Conservation (phyloP, 768 basidiomycete species). For the Paxillus rubicundulus region DNA sequence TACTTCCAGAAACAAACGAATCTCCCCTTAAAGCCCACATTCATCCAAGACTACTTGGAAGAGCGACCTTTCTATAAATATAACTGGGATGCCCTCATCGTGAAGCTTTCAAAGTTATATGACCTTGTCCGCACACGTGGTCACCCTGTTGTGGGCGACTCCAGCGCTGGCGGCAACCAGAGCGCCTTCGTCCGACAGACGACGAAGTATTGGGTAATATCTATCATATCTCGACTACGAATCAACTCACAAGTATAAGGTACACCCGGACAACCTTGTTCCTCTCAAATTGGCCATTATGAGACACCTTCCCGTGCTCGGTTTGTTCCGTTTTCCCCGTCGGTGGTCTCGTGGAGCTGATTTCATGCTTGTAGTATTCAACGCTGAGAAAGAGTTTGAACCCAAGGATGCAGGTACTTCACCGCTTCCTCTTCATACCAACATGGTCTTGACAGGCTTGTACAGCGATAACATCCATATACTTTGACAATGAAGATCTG, state of each 20-base stretch:
- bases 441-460: slow-evolving; percentile 9
- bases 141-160: slow-evolving; percentile 90
- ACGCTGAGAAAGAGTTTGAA: slow-evolving; percentile 91
- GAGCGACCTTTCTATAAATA: slow-evolving; percentile 96
- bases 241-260: slow-evolving; percentile 31
- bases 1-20: slow-evolving; percentile 84
- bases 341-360: background rate
- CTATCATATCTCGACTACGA: background rate
- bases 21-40: slow-evolving; percentile 76
- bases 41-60: slow-evolving; percentile 89
- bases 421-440: background rate
- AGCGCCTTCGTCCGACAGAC: slow-evolving; percentile 98
- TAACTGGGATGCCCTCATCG: slow-evolving; percentile 93
- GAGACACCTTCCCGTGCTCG: slow-evolving; percentile 89
- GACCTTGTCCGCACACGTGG: slow-evolving; percentile 94
- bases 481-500: slow-evolving; percentile 94
- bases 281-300: slow-evolving; percentile 92
- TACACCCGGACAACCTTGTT: slow-evolving; percentile 93
- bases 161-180: slow-evolving; percentile 91
- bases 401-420: slow-evolving; percentile 69
- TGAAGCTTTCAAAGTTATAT: slow-evolving; percentile 92
- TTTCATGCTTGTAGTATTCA: slow-evolving; percentile 69
- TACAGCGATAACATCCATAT: slow-evolving; percentile 91
- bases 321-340: slow-evolving; percentile 42
- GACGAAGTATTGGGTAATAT: slow-evolving; percentile 93